Conservation (phyloP, 345 rosid species). For the Durio zibethinus region DNA sequence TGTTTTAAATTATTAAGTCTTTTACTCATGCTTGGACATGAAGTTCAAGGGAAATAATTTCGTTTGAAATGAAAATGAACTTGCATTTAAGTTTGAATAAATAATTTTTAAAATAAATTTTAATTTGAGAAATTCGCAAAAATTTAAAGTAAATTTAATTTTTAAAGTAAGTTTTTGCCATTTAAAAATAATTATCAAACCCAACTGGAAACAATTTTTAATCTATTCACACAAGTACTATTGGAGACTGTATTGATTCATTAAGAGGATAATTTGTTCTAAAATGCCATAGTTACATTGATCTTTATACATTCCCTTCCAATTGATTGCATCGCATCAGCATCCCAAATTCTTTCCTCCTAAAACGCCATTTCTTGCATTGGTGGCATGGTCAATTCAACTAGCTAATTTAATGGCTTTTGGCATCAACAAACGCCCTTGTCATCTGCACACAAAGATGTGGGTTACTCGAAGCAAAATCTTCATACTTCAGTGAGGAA, state of each 20-base stretch:
- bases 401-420: conserved; percentile 25
- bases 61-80: no score
- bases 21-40: no score
- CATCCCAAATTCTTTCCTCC: neutral
- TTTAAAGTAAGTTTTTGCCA: no score
- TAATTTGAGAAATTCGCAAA: no score
- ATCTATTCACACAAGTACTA: neutral
- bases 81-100: no score
- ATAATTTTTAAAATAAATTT: no score
- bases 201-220: no score
- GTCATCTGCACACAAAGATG: conserved; percentile 63
- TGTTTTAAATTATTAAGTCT: no score
- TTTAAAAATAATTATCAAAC: no score
- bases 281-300: neutral
- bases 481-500: conserved; percentile 55
- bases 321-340: neutral
- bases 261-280: neutral
- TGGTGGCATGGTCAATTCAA: neutral
- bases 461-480: conserved; percentile 51
- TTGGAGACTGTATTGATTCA: neutral
- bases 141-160: no score
- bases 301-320: neutral
- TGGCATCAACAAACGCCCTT: conserved; percentile 54
- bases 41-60: no score
- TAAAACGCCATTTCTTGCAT: neutral